Conservation (phyloP, 2,329 filamentous ascomycete species). For the Fusarium nelsonii region DNA sequence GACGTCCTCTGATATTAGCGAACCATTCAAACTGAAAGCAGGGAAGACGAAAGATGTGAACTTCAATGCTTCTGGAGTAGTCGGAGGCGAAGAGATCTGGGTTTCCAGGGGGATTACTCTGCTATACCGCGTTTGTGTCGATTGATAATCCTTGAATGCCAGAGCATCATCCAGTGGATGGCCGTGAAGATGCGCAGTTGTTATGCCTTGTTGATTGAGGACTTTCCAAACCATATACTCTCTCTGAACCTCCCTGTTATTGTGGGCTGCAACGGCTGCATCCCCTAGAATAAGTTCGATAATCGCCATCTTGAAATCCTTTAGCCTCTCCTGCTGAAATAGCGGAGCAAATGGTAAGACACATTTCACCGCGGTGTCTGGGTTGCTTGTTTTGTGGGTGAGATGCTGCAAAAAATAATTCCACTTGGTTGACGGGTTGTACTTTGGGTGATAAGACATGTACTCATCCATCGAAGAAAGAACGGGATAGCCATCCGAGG, state of each 20-base stretch:
- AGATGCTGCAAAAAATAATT: too few species aligned
- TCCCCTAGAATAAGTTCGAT: accelerated
- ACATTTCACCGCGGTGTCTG: not conserved
- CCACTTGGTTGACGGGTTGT: not conserved
- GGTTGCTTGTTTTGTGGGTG: not conserved
- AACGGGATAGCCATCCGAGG: not conserved
- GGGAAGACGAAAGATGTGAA: not conserved
- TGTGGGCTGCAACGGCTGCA: not conserved
- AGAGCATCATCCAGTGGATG: not conserved
- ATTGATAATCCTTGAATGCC: not conserved
- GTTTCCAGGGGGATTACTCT: not conserved
- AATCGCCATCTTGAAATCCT: not conserved
- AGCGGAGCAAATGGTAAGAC: not conserved
- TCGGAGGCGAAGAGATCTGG: not conserved
- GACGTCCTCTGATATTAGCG: not conserved
- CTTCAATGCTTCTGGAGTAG: accelerated
- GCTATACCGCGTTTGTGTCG: accelerated
- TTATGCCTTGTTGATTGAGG: not conserved
- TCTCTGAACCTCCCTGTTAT: accelerated
- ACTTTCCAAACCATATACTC: not conserved
- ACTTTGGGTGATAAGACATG: too few species aligned
- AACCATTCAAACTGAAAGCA: not conserved
- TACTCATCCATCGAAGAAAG: not conserved
- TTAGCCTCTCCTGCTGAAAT: accelerated
- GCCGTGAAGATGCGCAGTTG: not conserved